These are phyloP conservation scores for Diospyros kaki DNA, from an alignment of 148 eudicot species.

Conservation along the genomic window DNA sequence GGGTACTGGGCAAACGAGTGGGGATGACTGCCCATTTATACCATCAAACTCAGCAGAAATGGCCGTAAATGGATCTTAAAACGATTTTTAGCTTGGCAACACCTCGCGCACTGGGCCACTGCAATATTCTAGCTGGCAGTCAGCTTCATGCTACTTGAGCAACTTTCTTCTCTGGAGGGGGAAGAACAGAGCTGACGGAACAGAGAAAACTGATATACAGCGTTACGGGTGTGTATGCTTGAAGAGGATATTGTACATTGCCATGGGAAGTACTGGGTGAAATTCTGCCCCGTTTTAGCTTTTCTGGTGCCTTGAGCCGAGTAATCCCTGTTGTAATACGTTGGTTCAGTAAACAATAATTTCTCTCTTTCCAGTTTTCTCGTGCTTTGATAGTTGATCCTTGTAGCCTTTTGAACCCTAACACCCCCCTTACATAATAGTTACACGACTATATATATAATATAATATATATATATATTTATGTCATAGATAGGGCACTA, in stretches of 20 bases:
- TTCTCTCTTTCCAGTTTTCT: neutral
- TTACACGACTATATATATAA: conserved; percentile 12
- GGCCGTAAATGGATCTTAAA: conserved; percentile 21
- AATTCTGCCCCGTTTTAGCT: neutral
- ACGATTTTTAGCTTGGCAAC: no score
- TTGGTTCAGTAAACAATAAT: neutral
- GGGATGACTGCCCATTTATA: conserved; percentile 38
- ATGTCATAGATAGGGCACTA: conserved; percentile 12
- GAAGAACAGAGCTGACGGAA: neutral
- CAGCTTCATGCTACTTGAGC: neutral
- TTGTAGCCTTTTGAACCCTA: neutral
- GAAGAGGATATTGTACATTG: conserved; percentile 41
- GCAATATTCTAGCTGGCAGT: neutral
- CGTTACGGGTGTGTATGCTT: neutral
- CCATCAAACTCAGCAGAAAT: conserved; percentile 58
- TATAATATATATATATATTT: no score
- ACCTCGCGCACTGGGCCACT: neutral
- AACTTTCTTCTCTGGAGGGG: neutral
- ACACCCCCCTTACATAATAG: neutral
- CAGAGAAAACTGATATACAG: conserved; percentile 2
- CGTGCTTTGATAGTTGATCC: neutral
- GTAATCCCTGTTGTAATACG: conserved; percentile 18
- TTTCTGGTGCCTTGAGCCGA: conserved; percentile 16
- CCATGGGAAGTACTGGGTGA: conserved; percentile 15
- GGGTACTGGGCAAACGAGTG: conserved; percentile 36